Evolutionary conservation across 1,139 yeast species (phyloP), one percentile per base, ranked within the genome.

Genomic region (Groenewaldozyma auringiensis): DNA sequence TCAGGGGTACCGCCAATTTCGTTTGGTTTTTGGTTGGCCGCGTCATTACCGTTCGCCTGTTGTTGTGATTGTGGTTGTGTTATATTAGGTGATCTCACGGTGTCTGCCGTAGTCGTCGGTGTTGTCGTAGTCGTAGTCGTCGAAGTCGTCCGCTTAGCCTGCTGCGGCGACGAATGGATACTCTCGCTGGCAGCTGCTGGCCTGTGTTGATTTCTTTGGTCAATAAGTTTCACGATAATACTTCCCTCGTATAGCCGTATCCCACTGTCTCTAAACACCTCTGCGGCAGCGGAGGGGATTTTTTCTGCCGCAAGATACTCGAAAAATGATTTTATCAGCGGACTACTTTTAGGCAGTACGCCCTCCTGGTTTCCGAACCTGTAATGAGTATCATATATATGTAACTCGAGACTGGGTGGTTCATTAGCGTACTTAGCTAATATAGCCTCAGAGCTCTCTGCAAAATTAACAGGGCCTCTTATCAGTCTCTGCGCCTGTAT

Each of bases 231-330:
- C 44, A 92, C 65, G 17, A 92, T 85, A 37, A 89, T 69, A 60
- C 95, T 86, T 0, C 97, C 96, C 62, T 89, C 96, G 61, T 86
- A 89, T 44, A 86, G 76, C 49, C 79, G 76, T 27, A 89, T 77
- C 14, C 89, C 82, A 40, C 92, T 85, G 61, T 89, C 97, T 57
- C 86, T 79, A 47, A 89, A 72, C 17, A 89, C 84, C 64, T 89
- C 97, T 56, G 89, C 79, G 62, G 92, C 80, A 17, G 94, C 89
- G 38, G 87, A 83, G 0, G 96, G 96, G 14, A 92, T 86, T 57
- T 81, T 81, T 47, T 89, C 95, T 49, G 77, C 69, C 16, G 89
- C 80, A 8, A 89, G 84, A 60, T 81, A 85, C 52, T 81, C 81
- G 51, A 92, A 68, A 57, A 92, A 92, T 44, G 56, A 56, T 53